Evolutionary conservation across 2,329 filamentous ascomycete genomes (phyloP).

Genomic region (Cladosporium sp.): DNA sequence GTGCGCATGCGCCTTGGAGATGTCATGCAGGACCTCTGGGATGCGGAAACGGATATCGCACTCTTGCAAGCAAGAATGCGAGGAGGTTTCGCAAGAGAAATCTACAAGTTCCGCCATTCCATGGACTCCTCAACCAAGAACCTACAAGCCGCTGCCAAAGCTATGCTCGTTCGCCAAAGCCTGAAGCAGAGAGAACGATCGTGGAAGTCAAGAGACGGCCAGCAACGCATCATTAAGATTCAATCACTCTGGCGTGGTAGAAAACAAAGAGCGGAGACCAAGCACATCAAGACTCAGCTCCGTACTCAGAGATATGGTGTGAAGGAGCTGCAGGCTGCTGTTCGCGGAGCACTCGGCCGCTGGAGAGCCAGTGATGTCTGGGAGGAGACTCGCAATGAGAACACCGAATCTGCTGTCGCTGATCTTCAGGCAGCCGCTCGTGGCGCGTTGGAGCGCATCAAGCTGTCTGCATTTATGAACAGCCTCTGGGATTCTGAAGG

Average conservation of each 20-base stretch:
- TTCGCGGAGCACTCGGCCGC: conserved; percentile 51
- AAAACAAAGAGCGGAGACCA: conserved; percentile 45
- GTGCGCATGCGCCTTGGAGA: conserved; percentile 71
- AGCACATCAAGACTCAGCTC: conserved; percentile 44
- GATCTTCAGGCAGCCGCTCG: conserved; percentile 44
- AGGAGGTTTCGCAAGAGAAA: conserved; percentile 80
- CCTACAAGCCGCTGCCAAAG: conserved; percentile 74
- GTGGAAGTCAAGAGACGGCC: conserved; percentile 61
- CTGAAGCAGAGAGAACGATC: conserved; percentile 59
- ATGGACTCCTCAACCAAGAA: conserved; percentile 77
- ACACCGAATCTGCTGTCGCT: conserved; percentile 31
- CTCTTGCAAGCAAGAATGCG: conserved; percentile 83
- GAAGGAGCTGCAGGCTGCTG: conserved; percentile 37
- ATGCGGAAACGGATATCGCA: conserved; percentile 69
- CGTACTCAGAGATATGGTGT: conserved; percentile 43
- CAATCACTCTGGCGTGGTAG: conserved; percentile 75
- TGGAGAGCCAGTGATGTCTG: conserved; percentile 49
- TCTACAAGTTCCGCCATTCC: conserved; percentile 72
- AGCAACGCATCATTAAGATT: conserved; percentile 64
- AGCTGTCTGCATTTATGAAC: conserved; percentile 78
- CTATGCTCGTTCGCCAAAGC: conserved; percentile 65
- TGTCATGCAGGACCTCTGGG: conserved; percentile 86
- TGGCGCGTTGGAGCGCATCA: conserved; percentile 72
- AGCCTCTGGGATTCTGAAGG: conserved; percentile 80
- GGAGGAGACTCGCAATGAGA: conserved; percentile 30